phyloP scores from a whole-genome alignment of 495 filamentous ascomycete genomes.

The Terfezia boudieri region DNA sequence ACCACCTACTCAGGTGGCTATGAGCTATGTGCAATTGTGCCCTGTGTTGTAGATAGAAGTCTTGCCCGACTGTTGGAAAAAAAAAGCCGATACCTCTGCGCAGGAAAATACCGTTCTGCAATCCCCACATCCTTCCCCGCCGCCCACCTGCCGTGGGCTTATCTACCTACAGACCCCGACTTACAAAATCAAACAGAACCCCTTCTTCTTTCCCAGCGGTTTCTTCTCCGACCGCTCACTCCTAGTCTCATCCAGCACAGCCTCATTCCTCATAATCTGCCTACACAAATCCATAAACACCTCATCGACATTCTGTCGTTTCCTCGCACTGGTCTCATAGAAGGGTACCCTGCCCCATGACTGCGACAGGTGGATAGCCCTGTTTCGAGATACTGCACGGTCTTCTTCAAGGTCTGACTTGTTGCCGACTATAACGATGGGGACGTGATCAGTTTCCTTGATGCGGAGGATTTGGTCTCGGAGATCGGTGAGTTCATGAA shows the following conservation, averaged over 20 bases:
- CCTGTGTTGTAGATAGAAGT: too few species aligned
- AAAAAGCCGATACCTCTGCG: too few species aligned
- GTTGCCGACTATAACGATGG: slow-evolving; percentile 92
- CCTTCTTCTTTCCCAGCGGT: slow-evolving; percentile 7
- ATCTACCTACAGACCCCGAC: background rate
- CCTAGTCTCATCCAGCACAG: slow-evolving; percentile 18
- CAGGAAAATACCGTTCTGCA: too few species aligned
- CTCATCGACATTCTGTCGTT: slow-evolving; percentile 72
- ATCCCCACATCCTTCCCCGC: too few species aligned
- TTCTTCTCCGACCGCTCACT: slow-evolving; percentile 4
- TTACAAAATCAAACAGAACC: slow-evolving; percentile 15
- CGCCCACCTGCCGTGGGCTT: too few species aligned
- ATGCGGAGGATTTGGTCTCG: slow-evolving; percentile 93
- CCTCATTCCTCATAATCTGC: slow-evolving; percentile 54
- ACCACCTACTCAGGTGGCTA: too few species aligned
- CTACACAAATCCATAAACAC: slow-evolving; percentile 83
- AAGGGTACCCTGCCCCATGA: slow-evolving; percentile 81
- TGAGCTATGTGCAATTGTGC: too few species aligned
- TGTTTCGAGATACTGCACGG: slow-evolving; percentile 56
- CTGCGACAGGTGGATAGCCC: slow-evolving; percentile 69
- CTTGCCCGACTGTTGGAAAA: too few species aligned
- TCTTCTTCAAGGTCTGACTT: slow-evolving; percentile 92
- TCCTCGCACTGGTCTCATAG: slow-evolving; percentile 78
- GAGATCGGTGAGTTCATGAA: slow-evolving; percentile 68
- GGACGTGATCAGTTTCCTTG: slow-evolving; percentile 79